Percentiles rank a stretch among this genome's conserved stretches.
phyloP scores from a whole-genome alignment of 176 grass and related monocot species.

The Hordeum marinum region DNA sequence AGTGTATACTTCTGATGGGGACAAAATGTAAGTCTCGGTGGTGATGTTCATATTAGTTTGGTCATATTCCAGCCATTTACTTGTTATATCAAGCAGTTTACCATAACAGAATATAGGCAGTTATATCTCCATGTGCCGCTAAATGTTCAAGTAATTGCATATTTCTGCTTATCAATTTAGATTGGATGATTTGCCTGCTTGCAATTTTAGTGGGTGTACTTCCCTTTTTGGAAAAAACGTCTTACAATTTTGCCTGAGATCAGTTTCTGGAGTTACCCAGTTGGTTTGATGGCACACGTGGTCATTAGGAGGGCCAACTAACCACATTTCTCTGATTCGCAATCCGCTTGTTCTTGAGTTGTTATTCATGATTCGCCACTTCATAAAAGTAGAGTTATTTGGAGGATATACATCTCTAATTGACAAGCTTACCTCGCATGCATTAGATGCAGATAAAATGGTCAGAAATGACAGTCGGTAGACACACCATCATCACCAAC shows the following conservation, averaged over 20 bases:
- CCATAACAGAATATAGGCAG: too few relatives aligned
- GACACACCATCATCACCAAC: too few relatives aligned
- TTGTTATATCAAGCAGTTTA: not conserved
- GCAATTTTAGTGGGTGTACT: not conserved
- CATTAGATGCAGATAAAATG: too few relatives aligned
- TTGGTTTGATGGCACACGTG: not conserved
- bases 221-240: too few relatives aligned
- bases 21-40: slow-evolving; percentile 56
- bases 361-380: not conserved
- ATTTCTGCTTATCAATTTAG: not conserved
- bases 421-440: too few relatives aligned
- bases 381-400: not conserved
- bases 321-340: not conserved
- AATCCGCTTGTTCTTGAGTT: not conserved
- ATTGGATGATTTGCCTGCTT: not conserved
- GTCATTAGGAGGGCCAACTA: not conserved
- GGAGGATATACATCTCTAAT: too few relatives aligned
- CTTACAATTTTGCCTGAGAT: not conserved
- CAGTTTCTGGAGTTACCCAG: not conserved
- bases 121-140: not conserved
- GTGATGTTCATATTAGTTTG: not conserved
- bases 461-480: too few relatives aligned
- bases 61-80: too few relatives aligned
- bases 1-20: slow-evolving; percentile 87
- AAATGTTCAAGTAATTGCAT: not conserved